These are phyloP conservation scores for Gloeostereum incarnatum DNA, from an alignment of 768 basidiomycete species.

Conservation along the genomic window DNA sequence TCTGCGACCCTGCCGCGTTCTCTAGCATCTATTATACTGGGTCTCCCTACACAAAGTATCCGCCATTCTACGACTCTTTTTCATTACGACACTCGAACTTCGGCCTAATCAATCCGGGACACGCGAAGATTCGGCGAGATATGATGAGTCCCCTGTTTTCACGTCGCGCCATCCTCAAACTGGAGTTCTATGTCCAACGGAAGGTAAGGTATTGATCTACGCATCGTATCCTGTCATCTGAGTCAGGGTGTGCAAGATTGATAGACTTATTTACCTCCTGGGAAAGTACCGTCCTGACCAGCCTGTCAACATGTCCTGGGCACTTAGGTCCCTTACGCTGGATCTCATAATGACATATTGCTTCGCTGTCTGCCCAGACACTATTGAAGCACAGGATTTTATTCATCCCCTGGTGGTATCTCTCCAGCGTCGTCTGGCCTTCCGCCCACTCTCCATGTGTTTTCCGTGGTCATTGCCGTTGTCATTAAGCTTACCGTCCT, in stretches of 20 bases:
- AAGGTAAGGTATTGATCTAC: too few species aligned
- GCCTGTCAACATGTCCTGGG: conserved; percentile 8
- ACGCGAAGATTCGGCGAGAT: conserved; percentile 23
- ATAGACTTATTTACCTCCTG: conserved; percentile 19
- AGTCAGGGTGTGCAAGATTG: conserved; percentile 16
- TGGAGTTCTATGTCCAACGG: conserved; percentile 23
- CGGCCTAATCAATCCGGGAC: conserved; percentile 21
- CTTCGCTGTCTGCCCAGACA: conserved; percentile 16
- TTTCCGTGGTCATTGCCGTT: conserved; percentile 8
- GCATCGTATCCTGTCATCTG: too few species aligned
- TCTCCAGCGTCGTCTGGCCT: conserved; percentile 1
- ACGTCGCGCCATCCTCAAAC: conserved; percentile 25
- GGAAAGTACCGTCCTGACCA: conserved; percentile 16
- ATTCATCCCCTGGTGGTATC: conserved; percentile 12
- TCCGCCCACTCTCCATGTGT: conserved; percentile 7
- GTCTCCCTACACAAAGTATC: conserved; percentile 14
- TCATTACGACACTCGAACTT: conserved; percentile 19
- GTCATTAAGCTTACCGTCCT: background rate
- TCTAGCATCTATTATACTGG: conserved; percentile 20
- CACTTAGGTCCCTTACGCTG: conserved; percentile 9
- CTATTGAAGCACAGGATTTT: conserved; percentile 21
- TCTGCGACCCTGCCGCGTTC: conserved; percentile 22
- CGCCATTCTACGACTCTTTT: conserved; percentile 4
- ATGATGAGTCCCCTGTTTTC: conserved; percentile 30
- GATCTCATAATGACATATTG: conserved; percentile 14